Base-by-base conservation (phyloP, 768 basidiomycete species). In the button mushroom (Agaricus bisporus) region DNA sequence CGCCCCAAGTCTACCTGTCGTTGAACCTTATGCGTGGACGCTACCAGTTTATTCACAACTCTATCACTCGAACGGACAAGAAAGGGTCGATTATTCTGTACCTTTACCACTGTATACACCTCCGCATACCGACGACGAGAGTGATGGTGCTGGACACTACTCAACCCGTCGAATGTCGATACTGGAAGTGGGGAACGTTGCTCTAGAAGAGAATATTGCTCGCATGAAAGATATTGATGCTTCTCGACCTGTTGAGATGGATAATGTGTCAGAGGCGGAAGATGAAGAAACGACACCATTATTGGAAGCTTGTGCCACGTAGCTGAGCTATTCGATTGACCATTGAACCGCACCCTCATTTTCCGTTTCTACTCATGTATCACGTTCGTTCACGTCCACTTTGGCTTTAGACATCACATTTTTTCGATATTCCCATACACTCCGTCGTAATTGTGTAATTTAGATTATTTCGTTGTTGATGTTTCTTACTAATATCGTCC, bases 11-110 rank as follows among this genome's bases (percentile, higher is more conserved):
- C 56, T 41, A 49, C 61, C 43, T 55, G 56, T 48, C 51, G 63
- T 46, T 22, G 54, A 45, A 41, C 51, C 54, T 25, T 48, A 58
- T 36, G 50, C 69, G 32, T 48, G 59, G 9, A 66, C 59, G 25
- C 79, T 89, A 17, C 91, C 90, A 1, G 77, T 83, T 3, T 92
- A 92, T 62, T 88, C 86, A 5, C 87, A 90, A 58, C 73, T 92
- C 17, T 92, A 84, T 68, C 70, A 91, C 61, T 61, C 72, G 15
- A 86, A 88, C 59, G 90, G 91, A 15, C 84, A 89, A 49, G 76
- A 76, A 51, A 86, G 82, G 68, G 73, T 87, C 46, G 88, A 91
- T 61, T 75, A 79, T 56, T 79, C 77, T 29, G 57, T 63, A n/a
- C 84, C 82, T 12, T 68, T 88, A 41, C 89, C 88, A 0, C 70